Conservation (phyloP, 2,329 filamentous ascomycete genomes). For the Saccharata proteae region DNA sequence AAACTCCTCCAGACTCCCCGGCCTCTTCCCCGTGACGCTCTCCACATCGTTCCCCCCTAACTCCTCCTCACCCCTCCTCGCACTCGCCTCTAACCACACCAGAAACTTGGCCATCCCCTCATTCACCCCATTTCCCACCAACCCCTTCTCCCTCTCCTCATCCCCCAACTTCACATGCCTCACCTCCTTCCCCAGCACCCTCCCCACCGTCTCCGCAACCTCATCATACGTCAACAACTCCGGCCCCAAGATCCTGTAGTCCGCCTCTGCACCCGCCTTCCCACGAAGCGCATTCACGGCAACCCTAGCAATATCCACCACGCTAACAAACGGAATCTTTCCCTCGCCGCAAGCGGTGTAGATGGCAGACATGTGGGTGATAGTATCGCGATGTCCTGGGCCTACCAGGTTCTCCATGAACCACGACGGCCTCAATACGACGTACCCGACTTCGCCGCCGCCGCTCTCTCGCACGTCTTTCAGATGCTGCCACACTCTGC, state of each 20-base stretch:
- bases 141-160: slow-evolving; percentile 4
- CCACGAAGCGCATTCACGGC: slow-evolving; percentile 30
- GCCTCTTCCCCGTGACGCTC: slow-evolving; percentile 2
- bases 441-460: slow-evolving; percentile 26
- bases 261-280: slow-evolving; percentile 28
- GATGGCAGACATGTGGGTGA: slow-evolving; percentile 29
- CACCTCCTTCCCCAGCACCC: slow-evolving; percentile 3
- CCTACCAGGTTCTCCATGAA: slow-evolving; percentile 40
- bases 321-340: slow-evolving; percentile 35
- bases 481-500: slow-evolving; percentile 28
- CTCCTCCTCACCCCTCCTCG: not conserved
- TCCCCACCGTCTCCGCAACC: slow-evolving; percentile 10
- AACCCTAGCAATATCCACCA: slow-evolving; percentile 36
- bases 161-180: slow-evolving; percentile 2
- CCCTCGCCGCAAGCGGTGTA: slow-evolving; percentile 33
- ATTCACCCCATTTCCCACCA: not conserved
- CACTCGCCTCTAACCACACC: not conserved
- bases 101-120: not conserved
- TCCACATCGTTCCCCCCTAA: slow-evolving; percentile 1
- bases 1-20: slow-evolving; percentile 2
- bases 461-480: slow-evolving; percentile 15
- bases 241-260: slow-evolving; percentile 24
- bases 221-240: slow-evolving; percentile 23
- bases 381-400: slow-evolving; percentile 17
- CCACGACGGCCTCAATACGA: slow-evolving; percentile 36